Evolutionary conservation across 2,329 filamentous ascomycete genomes (phyloP), one percentile per base, ranked within the genome.

Genomic region (Exophiala sp.): DNA sequence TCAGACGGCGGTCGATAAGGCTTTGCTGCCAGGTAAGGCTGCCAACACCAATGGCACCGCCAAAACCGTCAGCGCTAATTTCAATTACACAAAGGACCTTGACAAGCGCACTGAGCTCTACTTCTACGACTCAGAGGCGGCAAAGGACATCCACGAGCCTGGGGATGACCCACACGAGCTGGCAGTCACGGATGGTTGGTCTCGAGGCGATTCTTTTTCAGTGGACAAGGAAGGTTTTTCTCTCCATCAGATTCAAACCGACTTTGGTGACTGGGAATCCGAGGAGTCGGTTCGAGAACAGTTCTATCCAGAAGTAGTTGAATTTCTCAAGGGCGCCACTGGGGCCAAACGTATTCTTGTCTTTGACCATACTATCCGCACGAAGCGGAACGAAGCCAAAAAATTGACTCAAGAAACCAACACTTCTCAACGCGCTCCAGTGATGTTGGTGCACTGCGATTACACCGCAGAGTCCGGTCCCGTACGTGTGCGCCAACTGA

Each of bases 301-400:
- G 3, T 78, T 78, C 55, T 78, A 78, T 49, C 71, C 75, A 0
- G 73, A 78, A 57, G 69, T 75, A 12, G 75, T 78, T 29, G 68
- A 74, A 16, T 69, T 78, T 50, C 57, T 78, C 11, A 76, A 77
- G 53, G 68, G 71, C 50, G 72, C 71, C 21, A 69, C 71, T 3
- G 74, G 75, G 12, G 75, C 73, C 7, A 71, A 69, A 20, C 66
- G 69, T 3, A 66, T 78, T 32, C 68, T 77, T 46, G 75, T 79
- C 50, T 78, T 78, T 63, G 76, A 78, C 62, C 76, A 78, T 56
- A 78, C 75, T 3, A 76, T 78, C 57, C 72, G 76, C 21, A 56
- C 61, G 3, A 67, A 71, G 38, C 64, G 64, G 32, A 52, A 70
- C 18, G 52, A 50, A 18, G 42, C 44, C 32, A 62, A 62, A 29